Conservation (phyloP, 1,284 basidiomycete species). For the Omphalotus olearius region DNA sequence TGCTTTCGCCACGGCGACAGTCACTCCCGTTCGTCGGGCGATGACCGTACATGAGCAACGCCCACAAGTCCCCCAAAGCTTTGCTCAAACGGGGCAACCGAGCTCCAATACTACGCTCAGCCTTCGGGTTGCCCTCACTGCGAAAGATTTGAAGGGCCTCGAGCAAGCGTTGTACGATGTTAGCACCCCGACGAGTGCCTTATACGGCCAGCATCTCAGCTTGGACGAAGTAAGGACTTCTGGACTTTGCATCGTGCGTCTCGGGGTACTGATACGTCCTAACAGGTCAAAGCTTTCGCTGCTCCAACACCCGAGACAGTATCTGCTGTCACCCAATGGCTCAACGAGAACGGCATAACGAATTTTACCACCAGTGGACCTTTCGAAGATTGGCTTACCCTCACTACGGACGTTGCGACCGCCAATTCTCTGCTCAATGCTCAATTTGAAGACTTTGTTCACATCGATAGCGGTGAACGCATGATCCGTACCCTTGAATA, state of each 20-base stretch:
- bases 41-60: slow-evolving; percentile 14
- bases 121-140: slow-evolving; percentile 14
- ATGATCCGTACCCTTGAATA: slow-evolving; percentile 10
- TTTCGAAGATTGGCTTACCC: slow-evolving; percentile 9
- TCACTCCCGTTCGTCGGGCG: slow-evolving; percentile 7
- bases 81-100: slow-evolving; percentile 11
- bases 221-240: slow-evolving; percentile 24
- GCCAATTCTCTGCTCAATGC: slow-evolving; percentile 10
- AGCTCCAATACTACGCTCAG: slow-evolving; percentile 7
- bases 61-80: slow-evolving; percentile 5
- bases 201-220: slow-evolving; percentile 28
- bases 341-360: slow-evolving; percentile 14
- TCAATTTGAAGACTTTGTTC: slow-evolving; percentile 10
- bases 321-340: slow-evolving; percentile 10
- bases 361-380: background rate
- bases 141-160: slow-evolving; percentile 29
- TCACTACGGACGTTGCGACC: slow-evolving; percentile 6
- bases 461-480: slow-evolving; percentile 6
- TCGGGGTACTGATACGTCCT: background rate
- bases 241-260: background rate
- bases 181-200: slow-evolving; percentile 23
- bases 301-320: background rate
- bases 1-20: slow-evolving; percentile 1
- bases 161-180: slow-evolving; percentile 28
- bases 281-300: slow-evolving; percentile 4